These are phyloP conservation scores for Suhomyces sp. DNA, from an alignment of 805 yeast species.

Conservation along the genomic window DNA sequence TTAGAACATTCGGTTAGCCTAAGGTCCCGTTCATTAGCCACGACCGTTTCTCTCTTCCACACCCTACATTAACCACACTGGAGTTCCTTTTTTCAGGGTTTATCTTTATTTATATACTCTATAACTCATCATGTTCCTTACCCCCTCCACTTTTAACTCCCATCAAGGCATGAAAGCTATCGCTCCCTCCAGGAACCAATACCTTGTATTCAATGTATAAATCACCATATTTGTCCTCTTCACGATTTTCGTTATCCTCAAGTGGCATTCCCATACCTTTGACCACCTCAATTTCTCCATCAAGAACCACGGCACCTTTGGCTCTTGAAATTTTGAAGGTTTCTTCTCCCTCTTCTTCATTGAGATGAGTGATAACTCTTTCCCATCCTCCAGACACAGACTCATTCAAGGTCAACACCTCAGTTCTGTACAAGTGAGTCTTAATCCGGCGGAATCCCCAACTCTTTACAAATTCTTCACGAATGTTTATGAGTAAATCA, in stretches of 20 bases:
- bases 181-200: constrained; percentile 21
- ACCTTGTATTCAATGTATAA: constrained; percentile 46
- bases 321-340: constrained; percentile 47
- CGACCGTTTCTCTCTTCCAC: too few relatives aligned
- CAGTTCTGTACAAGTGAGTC: constrained; percentile 73
- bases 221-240: constrained; percentile 33
- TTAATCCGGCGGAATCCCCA: constrained; percentile 87
- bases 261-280: constrained; percentile 87
- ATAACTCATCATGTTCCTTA: constrained; percentile 24
- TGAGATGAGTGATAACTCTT: constrained; percentile 65
- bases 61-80: too few relatives aligned
- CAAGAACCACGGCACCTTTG: constrained; percentile 50
- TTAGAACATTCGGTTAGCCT: too few relatives aligned
- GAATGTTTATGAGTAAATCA: constrained; percentile 61
- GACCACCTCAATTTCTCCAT: constrained; percentile 73
- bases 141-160: constrained; percentile 7
- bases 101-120: too few relatives aligned
- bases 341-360: constrained; percentile 44
- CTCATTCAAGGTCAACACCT: constrained; percentile 69
- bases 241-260: constrained; percentile 31
- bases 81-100: too few relatives aligned
- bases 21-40: too few relatives aligned
- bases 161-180: neutral
- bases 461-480: constrained; percentile 56
- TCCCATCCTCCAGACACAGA: constrained; percentile 81